Evolutionary conservation across 768 basidiomycete genomes (phyloP), one percentile per base, ranked within the genome.

Genomic region (Collybia nuda): DNA sequence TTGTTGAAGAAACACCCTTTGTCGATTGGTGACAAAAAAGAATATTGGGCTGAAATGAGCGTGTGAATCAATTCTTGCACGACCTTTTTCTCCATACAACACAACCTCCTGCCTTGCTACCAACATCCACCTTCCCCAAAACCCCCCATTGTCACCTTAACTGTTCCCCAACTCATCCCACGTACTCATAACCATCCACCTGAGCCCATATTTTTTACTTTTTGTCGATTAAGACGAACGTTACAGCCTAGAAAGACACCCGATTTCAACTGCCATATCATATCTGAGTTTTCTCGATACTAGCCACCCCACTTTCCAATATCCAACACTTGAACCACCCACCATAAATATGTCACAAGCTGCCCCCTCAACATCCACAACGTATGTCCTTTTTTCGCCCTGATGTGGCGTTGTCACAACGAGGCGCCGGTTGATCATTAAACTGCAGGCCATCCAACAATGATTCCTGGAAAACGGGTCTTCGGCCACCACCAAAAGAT

Each of bases 401-500:
- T 44, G 5, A n/a, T 37, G 32, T 9, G 12, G 18, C 43, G 12
- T 24, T 42, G 21, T 19, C 52, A 50, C 39, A 37, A 45, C 50
- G 32, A 32, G 32, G 32, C 32, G 32, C 32, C 32, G 7, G 32
- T 32, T 32, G 32, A 32, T 14, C 21, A 17, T n/a, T 38, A 17
- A 36, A 26, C 40, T 38, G 29, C 59, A 73, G 72, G 53, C 66
- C 68, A 44, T 60, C 70, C 48, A 64, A 58, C 56, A 65, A 60
- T 53, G 72, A 75, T 42, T 67, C 70, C 61, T 97, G 92, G 91
- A 92, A 88, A 71, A 63, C 77, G 37, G 79, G 84, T 56, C 87
- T 97, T 56, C 83, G 85, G 40, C 81, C 86, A 50, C 93, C 93
- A 67, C 85, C 85, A 77, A 94, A 91, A 82, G 95, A 99, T 72